Evolutionary conservation across 1,284 basidiomycete genomes (phyloP), one percentile per base, ranked within the genome.

Genomic region (Naganishia sp.): DNA sequence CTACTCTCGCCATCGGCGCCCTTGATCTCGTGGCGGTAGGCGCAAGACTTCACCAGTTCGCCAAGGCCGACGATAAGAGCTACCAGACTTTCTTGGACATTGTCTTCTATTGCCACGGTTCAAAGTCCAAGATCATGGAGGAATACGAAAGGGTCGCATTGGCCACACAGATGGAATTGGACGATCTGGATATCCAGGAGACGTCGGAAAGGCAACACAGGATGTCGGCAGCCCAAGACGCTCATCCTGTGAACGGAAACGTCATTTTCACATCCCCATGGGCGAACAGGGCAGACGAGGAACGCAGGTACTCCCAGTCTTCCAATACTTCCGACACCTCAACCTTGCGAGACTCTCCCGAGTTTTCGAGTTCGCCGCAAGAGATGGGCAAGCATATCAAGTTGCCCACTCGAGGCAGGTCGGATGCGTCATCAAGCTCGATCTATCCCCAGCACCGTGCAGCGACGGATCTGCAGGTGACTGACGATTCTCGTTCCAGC

Each of bases 1-100:
- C 72, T n/a, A 75, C 74, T 18, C 57, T 76, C 52, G 69, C 67
- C 1, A 69, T 78, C 25, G 68, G 72, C 1, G 65, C 68, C 0
- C 42, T 77, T 63, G 76, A 78, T 68, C 73, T 76, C 11, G 41
- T 76, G 5, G 69, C 71, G n/a, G 58, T 78, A 9, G 71, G 76
- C 69, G 70, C 71, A 52, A 69, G 71, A 7, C 68, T 66, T 28
- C 49, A 72, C 5, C 60, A 63, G 10, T 74, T 71, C 62, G 52
- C 45, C 28, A 32, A 35, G n/a, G 11, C 23, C 49, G 17, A 25
- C 51, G 25, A 47, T 23, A 55, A 23, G 23, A 46, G 21, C 31
- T 32, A 42, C 41, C 32, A 39, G n/a, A 18, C 54, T 7, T 65
- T 65, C 32, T 32, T 55, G 9, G 32, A 56, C 31, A 57, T 57